A percentile compares a stretch with the other conserved stretches of the same genome.
Evolutionary conservation across 23 red algal genomes (phyloP).

Genomic region (Gracilariopsis chorda): DNA sequence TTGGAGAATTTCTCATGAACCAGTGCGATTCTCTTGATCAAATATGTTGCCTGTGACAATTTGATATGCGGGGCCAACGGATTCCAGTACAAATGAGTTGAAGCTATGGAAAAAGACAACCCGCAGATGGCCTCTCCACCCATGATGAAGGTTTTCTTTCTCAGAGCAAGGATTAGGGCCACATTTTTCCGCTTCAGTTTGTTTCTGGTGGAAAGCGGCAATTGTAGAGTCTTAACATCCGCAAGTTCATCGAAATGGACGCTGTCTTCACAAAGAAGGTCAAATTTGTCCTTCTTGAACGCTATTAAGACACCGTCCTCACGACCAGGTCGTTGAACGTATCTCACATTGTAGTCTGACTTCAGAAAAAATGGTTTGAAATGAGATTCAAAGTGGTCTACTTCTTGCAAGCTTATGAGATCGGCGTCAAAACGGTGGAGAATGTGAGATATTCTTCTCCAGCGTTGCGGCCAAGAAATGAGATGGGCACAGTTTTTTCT

Average conservation of each 20-base stretch:
- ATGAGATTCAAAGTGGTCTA: constrained; percentile 37
- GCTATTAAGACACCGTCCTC: constrained; percentile 35
- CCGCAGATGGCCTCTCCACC: neutral
- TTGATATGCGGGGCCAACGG: constrained; percentile 24
- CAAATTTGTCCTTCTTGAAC: constrained; percentile 21
- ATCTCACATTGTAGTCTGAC: neutral
- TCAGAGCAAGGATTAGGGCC: constrained; percentile 4
- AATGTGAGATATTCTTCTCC: neutral
- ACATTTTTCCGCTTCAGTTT: constrained; percentile 25
- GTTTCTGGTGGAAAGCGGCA: neutral
- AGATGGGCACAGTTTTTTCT: neutral
- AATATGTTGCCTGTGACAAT: constrained; percentile 9
- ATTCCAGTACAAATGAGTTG: constrained; percentile 44
- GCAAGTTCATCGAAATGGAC: constrained; percentile 46
- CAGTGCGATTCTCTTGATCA: neutral
- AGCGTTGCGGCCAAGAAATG: constrained; percentile 7
- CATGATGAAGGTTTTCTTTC: neutral
- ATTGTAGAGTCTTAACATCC: neutral
- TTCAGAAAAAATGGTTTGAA: constrained; percentile 5
- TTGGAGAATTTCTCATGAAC: neutral
- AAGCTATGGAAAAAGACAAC: neutral
- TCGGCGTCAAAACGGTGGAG: neutral
- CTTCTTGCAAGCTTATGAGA: constrained; percentile 32
- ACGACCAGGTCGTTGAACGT: constrained; percentile 16
- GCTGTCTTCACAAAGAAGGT: neutral